phyloP scores from a whole-genome alignment of 2,329 filamentous ascomycete genomes.

The Arthrobotrys sinensis region DNA sequence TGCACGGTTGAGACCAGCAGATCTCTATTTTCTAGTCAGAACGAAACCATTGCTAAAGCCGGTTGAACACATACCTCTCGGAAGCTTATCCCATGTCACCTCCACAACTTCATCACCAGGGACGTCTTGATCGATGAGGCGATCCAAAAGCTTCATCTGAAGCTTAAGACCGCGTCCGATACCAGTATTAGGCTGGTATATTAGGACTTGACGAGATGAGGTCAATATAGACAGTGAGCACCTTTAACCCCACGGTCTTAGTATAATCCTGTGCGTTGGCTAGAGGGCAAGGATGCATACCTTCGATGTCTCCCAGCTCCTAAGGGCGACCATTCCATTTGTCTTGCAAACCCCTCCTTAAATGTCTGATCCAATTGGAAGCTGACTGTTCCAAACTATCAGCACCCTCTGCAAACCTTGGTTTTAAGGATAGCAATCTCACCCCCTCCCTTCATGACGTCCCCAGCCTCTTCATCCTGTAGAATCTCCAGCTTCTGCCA shows the following conservation, averaged over 20 bases:
- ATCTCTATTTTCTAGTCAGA: constrained; percentile 35
- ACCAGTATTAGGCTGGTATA: constrained; percentile 54
- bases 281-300: neutral
- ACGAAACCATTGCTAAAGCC: neutral
- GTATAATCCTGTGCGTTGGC: neutral
- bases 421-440: neutral
- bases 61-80: constrained; percentile 27
- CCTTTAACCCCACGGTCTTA: neutral
- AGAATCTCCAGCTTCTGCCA: constrained; percentile 55
- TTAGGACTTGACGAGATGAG: constrained; percentile 45
- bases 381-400: constrained; percentile 20
- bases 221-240: constrained; percentile 51
- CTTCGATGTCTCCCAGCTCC: constrained; percentile 46
- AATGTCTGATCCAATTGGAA: constrained; percentile 58
- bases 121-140: constrained; percentile 50
- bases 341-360: constrained; percentile 49
- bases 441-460: constrained; percentile 53
- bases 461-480: constrained; percentile 44
- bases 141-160: constrained; percentile 50
- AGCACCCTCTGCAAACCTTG: neutral
- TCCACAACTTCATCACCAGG: constrained; percentile 52
- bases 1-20: constrained; percentile 55
- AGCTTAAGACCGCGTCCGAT: constrained; percentile 52
- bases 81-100: constrained; percentile 54
- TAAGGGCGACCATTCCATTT: constrained; percentile 58